Evolutionary conservation across 2,329 filamentous ascomycete genomes (phyloP).

Genomic region (Leptographium lundbergii): DNA sequence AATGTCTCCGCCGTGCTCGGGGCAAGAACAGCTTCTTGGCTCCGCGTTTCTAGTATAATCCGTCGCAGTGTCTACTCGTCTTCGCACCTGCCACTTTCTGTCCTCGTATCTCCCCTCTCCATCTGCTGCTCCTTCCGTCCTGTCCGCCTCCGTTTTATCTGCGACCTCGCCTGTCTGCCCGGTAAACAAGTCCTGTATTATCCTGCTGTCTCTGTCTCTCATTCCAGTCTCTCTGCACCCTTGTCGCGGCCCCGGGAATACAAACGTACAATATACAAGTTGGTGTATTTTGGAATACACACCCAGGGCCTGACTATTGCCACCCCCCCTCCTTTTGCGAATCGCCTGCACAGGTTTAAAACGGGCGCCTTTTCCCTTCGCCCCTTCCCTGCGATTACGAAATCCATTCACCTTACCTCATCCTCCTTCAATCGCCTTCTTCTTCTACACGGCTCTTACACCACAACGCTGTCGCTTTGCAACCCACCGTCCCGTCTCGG

Average conservation of each 20-base stretch:
- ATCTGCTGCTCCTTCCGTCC: background rate
- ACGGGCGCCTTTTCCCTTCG: slow-evolving; percentile 5
- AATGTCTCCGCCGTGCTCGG: background rate
- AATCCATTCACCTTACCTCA: slow-evolving; percentile 13
- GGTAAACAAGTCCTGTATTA: background rate
- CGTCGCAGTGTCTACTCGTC: background rate
- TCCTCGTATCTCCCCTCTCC: background rate
- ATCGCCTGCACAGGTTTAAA: slow-evolving; percentile 9
- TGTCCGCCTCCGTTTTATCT: background rate
- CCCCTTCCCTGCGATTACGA: slow-evolving; percentile 11
- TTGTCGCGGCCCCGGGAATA: background rate
- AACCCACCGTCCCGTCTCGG: background rate
- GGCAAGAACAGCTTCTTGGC: background rate
- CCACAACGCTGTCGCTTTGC: background rate
- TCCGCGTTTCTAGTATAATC: background rate
- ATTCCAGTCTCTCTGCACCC: background rate
- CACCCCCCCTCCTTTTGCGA: background rate
- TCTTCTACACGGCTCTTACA: slow-evolving; percentile 3
- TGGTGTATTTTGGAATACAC: background rate
- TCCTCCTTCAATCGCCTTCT: slow-evolving; percentile 5
- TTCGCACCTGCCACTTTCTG: background rate
- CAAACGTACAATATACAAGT: background rate
- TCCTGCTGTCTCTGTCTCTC: background rate
- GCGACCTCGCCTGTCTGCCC: background rate
- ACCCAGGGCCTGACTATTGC: background rate